Evolutionary conservation across 2,329 filamentous ascomycete species (phyloP).

Genomic region (Xylaria sp.): DNA sequence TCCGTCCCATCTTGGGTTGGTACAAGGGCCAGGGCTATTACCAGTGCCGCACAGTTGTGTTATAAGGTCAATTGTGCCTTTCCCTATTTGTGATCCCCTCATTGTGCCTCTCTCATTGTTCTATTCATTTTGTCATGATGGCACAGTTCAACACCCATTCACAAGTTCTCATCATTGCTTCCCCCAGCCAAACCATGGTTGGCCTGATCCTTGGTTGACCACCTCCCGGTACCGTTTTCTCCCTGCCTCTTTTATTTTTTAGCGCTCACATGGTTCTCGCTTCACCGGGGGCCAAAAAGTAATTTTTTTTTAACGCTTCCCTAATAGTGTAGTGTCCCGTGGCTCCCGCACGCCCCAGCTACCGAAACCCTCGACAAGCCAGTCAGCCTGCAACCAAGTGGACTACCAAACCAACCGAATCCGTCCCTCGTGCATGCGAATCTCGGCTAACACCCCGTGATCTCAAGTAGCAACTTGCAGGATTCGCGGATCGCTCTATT

Average conservation of each 20-base stretch:
- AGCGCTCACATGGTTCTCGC: slow-evolving; percentile 19
- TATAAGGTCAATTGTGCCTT: slow-evolving; percentile 28
- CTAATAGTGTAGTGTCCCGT: slow-evolving; percentile 37
- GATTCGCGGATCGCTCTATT: slow-evolving; percentile 33
- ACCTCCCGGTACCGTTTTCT: not conserved
- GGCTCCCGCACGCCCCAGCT: slow-evolving; percentile 31
- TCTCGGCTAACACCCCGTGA: slow-evolving; percentile 31
- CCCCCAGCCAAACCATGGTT: not conserved
- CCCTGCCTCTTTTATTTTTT: not conserved
- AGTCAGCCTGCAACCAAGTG: slow-evolving; percentile 35
- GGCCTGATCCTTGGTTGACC: slow-evolving; percentile 2
- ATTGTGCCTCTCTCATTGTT: slow-evolving; percentile 23
- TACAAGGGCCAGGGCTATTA: slow-evolving; percentile 15
- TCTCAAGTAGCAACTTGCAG: slow-evolving; percentile 25
- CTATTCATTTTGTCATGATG: slow-evolving; percentile 22
- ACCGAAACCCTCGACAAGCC: slow-evolving; percentile 35
- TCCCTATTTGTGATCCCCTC: slow-evolving; percentile 16
- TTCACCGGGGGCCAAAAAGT: slow-evolving; percentile 13
- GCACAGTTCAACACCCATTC: slow-evolving; percentile 22
- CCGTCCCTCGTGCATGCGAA: slow-evolving; percentile 30
- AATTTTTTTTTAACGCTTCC: slow-evolving; percentile 34
- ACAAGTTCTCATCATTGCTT: not conserved
- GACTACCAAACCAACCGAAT: slow-evolving; percentile 31
- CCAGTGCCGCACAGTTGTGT: slow-evolving; percentile 15
- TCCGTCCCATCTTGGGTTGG: slow-evolving; percentile 30